phyloP scores from a whole-genome alignment of 495 filamentous ascomycete species.

The Talaromyces proteolyticus region DNA sequence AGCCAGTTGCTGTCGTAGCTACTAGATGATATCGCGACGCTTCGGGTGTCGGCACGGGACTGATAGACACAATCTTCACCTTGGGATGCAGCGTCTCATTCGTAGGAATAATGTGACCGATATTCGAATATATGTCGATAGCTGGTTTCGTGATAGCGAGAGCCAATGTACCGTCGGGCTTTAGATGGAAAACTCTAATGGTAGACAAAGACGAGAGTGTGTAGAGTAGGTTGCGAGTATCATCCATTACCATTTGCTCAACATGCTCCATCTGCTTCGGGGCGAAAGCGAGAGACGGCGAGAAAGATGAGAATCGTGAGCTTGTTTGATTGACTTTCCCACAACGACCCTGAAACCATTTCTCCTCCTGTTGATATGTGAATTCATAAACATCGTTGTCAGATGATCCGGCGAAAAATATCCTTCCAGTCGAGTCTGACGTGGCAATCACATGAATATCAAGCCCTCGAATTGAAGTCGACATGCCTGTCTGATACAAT shows the following conservation, averaged over 20 bases:
- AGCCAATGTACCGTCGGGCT: constrained; percentile 41
- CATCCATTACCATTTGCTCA: constrained; percentile 75
- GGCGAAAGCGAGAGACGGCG: constrained; percentile 50
- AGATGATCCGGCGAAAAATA: constrained; percentile 80
- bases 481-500: constrained; percentile 82
- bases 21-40: constrained; percentile 81
- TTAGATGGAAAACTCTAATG: constrained; percentile 81
- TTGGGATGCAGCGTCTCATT: constrained; percentile 60
- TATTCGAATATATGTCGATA: constrained; percentile 52
- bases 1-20: constrained; percentile 84
- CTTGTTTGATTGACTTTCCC: constrained; percentile 80
- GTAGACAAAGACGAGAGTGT: constrained; percentile 81
- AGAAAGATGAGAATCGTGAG: constrained; percentile 64
- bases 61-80: constrained; percentile 74
- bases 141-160: constrained; percentile 52
- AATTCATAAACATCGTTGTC: constrained; percentile 89
- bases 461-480: constrained; percentile 60
- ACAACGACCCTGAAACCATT: constrained; percentile 84
- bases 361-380: constrained; percentile 92
- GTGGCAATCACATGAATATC: constrained; percentile 72
- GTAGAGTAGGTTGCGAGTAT: constrained; percentile 81
- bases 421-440: constrained; percentile 69
- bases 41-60: constrained; percentile 73
- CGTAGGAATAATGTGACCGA: constrained; percentile 71
- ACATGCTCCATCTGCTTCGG: constrained; percentile 54